Evolutionary conservation across 495 filamentous ascomycete genomes (phyloP), one percentile per base, ranked within the genome.

Genomic region (Xylaria telfairii): DNA sequence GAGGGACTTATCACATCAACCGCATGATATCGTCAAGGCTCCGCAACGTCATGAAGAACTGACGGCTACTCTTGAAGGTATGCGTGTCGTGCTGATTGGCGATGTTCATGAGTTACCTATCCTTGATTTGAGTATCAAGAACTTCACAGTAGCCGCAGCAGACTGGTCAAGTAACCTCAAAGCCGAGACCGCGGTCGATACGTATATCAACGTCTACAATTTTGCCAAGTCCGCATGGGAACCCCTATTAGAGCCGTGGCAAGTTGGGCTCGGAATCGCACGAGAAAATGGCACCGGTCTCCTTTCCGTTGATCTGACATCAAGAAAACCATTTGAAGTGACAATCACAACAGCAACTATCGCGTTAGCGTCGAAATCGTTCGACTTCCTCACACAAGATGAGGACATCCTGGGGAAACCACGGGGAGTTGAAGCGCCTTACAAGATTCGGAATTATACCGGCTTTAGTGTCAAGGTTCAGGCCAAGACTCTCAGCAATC

Each of bases 141-240:
- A 90, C 42, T 98, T 98, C 78, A 92, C 87, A 34, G 87, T 93
- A 13, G 89, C 90, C 67, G 91, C 96, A 17, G 88, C 90, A 70
- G 93, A 99, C 80, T 99, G 96, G 96, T 93, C 95, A 5, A 91
- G 90, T 21, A 91, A 90, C 13, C 85, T 98, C 81, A 93, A 89
- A 74, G 94, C 93, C 2, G 94, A 98, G 76, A 93, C 93, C 0
- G 93, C 84, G 42, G 90, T 98, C 65, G 93, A 98, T 73, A 94
- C 93, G 68, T 97, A 96, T 79, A 85, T 96, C 74, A 99, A 98
- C 78, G 90, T 98, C 63, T 98, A 96, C 85, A 99, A 98, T 79
- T 99, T 99, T 81, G 95, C 96, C 26, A 98, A 99, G 79, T 98
- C 96, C 0, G 92, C 94, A 10, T 99, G 96, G 96, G 96, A 98